Base-by-base conservation (phyloP, 257 asterid species). In the Przewalskia tangutica region DNA sequence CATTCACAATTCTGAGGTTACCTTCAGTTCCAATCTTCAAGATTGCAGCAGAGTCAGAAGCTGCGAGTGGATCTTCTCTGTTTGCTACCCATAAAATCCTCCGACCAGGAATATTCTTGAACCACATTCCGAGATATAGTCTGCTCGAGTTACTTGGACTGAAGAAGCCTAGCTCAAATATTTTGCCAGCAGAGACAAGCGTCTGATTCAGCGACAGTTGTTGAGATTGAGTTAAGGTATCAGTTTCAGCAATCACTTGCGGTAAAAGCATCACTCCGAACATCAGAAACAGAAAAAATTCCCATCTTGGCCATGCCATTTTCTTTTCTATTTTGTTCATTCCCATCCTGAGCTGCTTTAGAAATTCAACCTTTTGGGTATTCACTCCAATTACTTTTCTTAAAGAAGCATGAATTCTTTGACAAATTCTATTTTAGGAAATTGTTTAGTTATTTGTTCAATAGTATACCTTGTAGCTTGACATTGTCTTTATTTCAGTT, bases 151-250 rank as follows among this genome's bases (percentile, higher is more conserved):
- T 55, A 9, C 82, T 84, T 54, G 91, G 77, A 16, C 53, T 9
- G 87, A 93, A 90, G 90, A 93, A 90, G 10, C 97, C 95, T 44
- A 92, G 85, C 85, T 92, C 93, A 84, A 90, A 90, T 44, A 84
- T 84, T 17, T 81, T 58, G 0, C 84, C 81, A 51, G 85, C 40
- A 62, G 95, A 93, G 82, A 86, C 64, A 60, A 93, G 76, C 64
- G 90, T 89, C 40, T 89, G 86, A 50, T 84, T 77, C 6, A 34
- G 73, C 44, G 80, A 81, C 77, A 93, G 89, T 4, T 60, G 82
- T 5, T 84, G 88, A 20, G 90, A 80, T 12, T 79, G 85, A 16
- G 93, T 84, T 53, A 93, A 85, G 80, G 86, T 86, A 81, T 88
- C 85, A 44, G 77, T 77, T 20, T 93, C 80, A 40, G 53, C 36